Evolutionary conservation across 1,284 basidiomycete genomes (phyloP).

Genomic region (Cutaneotrichosporon mucoides): DNA sequence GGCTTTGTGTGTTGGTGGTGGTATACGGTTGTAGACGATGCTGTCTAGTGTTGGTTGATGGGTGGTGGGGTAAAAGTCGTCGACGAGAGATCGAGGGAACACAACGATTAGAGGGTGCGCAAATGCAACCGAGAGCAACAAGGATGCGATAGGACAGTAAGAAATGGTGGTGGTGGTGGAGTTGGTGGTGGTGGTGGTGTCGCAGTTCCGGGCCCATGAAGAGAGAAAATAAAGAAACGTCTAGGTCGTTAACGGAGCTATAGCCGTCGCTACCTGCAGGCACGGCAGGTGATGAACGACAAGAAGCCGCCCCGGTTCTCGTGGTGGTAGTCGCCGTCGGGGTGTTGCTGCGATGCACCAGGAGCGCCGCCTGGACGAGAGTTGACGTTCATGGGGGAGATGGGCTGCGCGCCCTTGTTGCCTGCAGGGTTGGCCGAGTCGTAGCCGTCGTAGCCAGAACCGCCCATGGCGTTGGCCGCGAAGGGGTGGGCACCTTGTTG

Average conservation of each 20-base stretch:
- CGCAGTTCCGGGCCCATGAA: conserved; percentile 2
- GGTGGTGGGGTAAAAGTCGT: background rate
- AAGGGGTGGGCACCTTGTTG: conserved; percentile 47
- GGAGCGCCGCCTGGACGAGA: conserved; percentile 23
- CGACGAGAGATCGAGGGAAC: background rate
- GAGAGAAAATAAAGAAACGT: conserved; percentile 2
- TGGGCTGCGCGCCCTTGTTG: conserved; percentile 24
- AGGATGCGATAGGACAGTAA: background rate
- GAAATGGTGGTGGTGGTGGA: too few species aligned
- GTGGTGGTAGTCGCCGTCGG: conserved; percentile 40
- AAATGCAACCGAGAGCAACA: conserved; percentile 10
- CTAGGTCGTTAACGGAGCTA: background rate
- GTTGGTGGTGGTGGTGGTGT: background rate
- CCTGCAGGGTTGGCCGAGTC: conserved; percentile 31
- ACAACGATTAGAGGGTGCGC: conserved; percentile 11
- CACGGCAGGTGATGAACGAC: conserved; percentile 43
- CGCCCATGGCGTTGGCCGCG: conserved; percentile 24
- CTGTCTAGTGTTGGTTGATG: background rate
- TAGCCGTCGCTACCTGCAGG: conserved; percentile 30
- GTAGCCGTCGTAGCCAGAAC: conserved; percentile 25
- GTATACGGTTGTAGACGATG: background rate
- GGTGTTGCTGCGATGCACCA: conserved; percentile 38
- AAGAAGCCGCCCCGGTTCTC: conserved; percentile 41
- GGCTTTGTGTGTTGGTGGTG: background rate
- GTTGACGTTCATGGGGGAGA: conserved; percentile 45